phyloP scores from a whole-genome alignment of 495 filamentous ascomycete species.

The Aspergillus nidulans region DNA sequence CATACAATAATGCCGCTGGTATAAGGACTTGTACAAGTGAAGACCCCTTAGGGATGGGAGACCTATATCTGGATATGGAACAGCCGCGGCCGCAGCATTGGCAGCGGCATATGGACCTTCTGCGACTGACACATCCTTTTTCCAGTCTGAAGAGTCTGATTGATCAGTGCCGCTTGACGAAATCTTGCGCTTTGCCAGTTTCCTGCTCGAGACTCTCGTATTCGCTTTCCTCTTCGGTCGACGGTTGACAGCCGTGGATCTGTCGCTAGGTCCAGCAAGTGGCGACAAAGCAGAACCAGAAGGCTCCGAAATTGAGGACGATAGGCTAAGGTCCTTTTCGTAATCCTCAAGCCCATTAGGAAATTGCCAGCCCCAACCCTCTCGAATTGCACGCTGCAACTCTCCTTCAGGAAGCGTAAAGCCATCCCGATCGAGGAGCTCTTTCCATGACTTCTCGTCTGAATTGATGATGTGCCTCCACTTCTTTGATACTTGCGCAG shows the following conservation, averaged over 20 bases:
- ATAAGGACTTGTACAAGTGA: constrained; percentile 95
- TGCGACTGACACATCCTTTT: constrained; percentile 38
- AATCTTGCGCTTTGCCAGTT: constrained; percentile 54
- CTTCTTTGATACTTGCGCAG: constrained; percentile 88
- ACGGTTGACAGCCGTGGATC: constrained; percentile 27
- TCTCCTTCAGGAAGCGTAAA: constrained; percentile 77
- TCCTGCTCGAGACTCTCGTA: constrained; percentile 39
- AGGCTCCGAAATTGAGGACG: constrained; percentile 45
- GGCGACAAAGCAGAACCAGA: constrained; percentile 20
- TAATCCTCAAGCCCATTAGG: constrained; percentile 68
- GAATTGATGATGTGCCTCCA: constrained; percentile 88
- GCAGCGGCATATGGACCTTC: constrained; percentile 87
- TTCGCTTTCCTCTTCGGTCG: constrained; percentile 53
- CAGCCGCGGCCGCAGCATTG: constrained; percentile 70
- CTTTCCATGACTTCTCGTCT: constrained; percentile 95
- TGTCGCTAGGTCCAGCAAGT: constrained; percentile 26
- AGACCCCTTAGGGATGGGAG: constrained; percentile 71
- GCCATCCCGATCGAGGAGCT: constrained; percentile 79
- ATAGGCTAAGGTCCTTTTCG: constrained; percentile 71
- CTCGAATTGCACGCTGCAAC: constrained; percentile 74
- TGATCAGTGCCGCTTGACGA: constrained; percentile 39
- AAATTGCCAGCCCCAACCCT: constrained; percentile 99
- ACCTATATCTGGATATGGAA: constrained; percentile 77
- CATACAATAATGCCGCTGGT: constrained; percentile 85
- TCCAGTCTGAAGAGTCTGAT: constrained; percentile 40